phyloP scores from a whole-genome alignment of 2,329 filamentous ascomycete species.

The Blastomyces silverae region DNA sequence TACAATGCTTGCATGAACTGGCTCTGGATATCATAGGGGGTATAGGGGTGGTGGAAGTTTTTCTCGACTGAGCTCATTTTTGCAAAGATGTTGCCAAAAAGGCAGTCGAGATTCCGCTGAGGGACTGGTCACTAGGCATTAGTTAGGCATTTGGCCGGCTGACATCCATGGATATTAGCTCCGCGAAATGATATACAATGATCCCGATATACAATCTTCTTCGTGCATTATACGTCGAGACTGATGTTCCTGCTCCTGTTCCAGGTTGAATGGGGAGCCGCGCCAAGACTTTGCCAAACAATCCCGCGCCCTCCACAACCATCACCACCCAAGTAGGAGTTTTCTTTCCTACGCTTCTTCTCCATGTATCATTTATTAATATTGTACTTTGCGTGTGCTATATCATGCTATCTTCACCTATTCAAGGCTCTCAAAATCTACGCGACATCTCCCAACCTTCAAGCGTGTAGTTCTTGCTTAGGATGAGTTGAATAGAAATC shows the following conservation, averaged over 20 bases:
- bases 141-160: not conserved
- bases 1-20: conserved; percentile 84
- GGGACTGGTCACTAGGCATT: not conserved
- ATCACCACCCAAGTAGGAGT: no score
- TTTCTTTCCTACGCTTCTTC: no score
- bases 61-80: conserved; percentile 33
- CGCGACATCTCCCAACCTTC: no score
- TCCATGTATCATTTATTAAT: no score
- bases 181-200: not conserved
- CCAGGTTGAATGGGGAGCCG: not conserved
- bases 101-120: not conserved
- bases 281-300: not conserved
- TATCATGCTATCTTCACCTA: not conserved
- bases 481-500: no score
- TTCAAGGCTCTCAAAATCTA: not conserved
- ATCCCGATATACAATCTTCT: not conserved
- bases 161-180: not conserved
- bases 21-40: conserved; percentile 78
- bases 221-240: not conserved
- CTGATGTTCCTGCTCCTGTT: not conserved
- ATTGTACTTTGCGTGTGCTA: no score
- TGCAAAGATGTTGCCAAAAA: not conserved
- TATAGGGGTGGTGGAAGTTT: conserved; percentile 80
- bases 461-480: no score
- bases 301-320: no score